Percentiles rank a stretch among this genome's conserved stretches.
phyloP scores from a whole-genome alignment of 345 rosid species.

The Corymbia maculata region DNA sequence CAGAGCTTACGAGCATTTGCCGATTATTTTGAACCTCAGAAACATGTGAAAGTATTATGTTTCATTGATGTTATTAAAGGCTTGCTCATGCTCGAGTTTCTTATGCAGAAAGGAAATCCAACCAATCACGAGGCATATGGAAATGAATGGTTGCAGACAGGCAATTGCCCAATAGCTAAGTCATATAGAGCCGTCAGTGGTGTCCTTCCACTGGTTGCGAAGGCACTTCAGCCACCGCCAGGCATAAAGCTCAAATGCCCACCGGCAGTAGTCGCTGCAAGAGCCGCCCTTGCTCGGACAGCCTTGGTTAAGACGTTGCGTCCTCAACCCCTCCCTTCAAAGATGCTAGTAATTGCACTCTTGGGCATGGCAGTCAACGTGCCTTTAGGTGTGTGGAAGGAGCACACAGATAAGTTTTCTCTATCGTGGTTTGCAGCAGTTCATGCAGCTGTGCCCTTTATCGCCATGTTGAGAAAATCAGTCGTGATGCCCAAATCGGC shows the following conservation, averaged over 20 bases:
- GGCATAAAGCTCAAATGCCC: constrained; percentile 70
- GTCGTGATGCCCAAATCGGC: constrained; percentile 82
- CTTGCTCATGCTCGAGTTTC: background rate
- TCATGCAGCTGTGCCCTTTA: constrained; percentile 93
- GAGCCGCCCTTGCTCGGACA: constrained; percentile 78
- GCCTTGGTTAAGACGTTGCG: constrained; percentile 60
- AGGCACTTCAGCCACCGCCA: constrained; percentile 50
- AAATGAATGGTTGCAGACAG: constrained; percentile 67
- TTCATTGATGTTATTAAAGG: background rate
- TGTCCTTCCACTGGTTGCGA: constrained; percentile 67
- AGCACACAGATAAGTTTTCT: constrained; percentile 80
- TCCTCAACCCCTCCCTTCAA: constrained; percentile 84
- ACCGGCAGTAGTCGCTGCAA: constrained; percentile 68
- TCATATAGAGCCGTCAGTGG: constrained; percentile 67
- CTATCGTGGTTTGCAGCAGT: constrained; percentile 75
- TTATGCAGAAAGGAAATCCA: constrained; percentile 38
- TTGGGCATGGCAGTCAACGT: constrained; percentile 86
- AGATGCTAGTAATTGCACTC: constrained; percentile 69
- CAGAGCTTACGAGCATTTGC: background rate
- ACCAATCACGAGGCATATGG: constrained; percentile 62
- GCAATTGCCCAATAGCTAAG: constrained; percentile 87
- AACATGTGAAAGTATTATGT: background rate
- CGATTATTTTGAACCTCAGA: background rate
- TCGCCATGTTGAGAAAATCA: constrained; percentile 87
- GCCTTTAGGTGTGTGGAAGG: constrained; percentile 83